Evolutionary conservation across 495 filamentous ascomycete genomes (phyloP), one percentile per base, ranked within the genome.

Genomic region (Penicillium pancosmium): DNA sequence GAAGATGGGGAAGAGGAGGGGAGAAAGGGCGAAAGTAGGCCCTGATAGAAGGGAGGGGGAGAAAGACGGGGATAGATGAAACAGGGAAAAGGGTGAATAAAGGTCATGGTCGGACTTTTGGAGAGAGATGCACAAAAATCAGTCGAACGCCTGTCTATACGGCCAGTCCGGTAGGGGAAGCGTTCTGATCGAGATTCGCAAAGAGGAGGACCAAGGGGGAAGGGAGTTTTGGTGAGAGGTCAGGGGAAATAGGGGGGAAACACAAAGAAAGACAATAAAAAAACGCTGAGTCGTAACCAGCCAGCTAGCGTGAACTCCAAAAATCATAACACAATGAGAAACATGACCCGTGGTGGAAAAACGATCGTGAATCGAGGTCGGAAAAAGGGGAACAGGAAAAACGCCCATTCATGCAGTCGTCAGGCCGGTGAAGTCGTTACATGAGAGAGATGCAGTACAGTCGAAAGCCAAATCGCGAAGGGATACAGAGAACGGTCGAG

Each of bases 381-480:
- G 56, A 33, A 44, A 44, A 47, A 57, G 50, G 55, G 64, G 18
- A 57, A 54, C 61, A 61, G 60, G 65, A 67, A 63, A 73, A 78
- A 77, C 75, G 75, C 75, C 74, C 74, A 71, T 61, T 78, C 75
- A 78, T 78, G 75, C 75, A 74, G 71, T 78, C 75, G 71, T 78
- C 68, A 74, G 65, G 70, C 70, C 67, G 61, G 67, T 69, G 73
- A 73, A 77, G 68, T 78, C 75, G 73, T 78, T 77, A 78, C 73
- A 78, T 69, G 69, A 73, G 55, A 73, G 57, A 63, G 59, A 73
- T 75, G 71, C 68, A 68, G 60, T 67, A 68, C 65, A 68, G 56
- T 71, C 64, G 72, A 69, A 72, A 62, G 64, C 56, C 63, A 68
- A 64, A 61, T 63, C 58, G 59, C 50, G 40, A 35, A 44, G 62